Base-by-base conservation (phyloP, 2,329 filamentous ascomycete genomes). In the Clarireedia hainanense region DNA sequence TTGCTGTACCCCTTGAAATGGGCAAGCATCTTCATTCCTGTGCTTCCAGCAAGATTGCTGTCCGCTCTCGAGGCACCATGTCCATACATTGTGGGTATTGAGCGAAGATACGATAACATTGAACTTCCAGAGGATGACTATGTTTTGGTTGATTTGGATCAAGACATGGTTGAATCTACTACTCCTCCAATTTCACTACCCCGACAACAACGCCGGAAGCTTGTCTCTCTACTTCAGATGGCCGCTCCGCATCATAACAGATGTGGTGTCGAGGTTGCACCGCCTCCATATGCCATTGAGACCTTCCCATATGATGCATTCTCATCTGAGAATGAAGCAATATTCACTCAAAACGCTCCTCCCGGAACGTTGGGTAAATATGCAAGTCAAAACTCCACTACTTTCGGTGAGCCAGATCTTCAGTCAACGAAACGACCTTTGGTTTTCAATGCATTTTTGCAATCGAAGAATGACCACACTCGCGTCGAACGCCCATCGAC, bases 71-170 rank as follows among this genome's bases (percentile, higher is more conserved):
- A 97, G 65, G 92, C 92, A 1, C 92, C 92, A 2, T 97, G 94
- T 65, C 94, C 94, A 0, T 99, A 97, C 66, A 96, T 99, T 62
- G 90, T 97, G 45, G 94, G 94, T 49, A 89, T 99, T 57, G 94
- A 99, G 73, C 83, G 91, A 62, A 84, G 91, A 56, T 97, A 97
- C 68, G 89, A 95, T 64, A 83, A 83, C 56, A 81, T 91, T 47
- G 86, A 91, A 63, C 80, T 97, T 43, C 94, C 94, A 0, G 90
- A 96, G 6, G 94, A 97, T 65, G 94, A 97, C 68, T 97, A 92
- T 69, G 91, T 97, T 17, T 77, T 97, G 15, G 91, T 97, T 37
- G 94, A 99, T 71, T 76, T 99, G 51, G 94, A 99, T 71, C 84
- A 88, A 69, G 89, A 99, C 70, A 85, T 85, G 15, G 91, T 99